These are phyloP conservation scores for Didymella arachidicola DNA, from an alignment of 2,329 filamentous ascomycete genomes.

Conservation along the genomic window DNA sequence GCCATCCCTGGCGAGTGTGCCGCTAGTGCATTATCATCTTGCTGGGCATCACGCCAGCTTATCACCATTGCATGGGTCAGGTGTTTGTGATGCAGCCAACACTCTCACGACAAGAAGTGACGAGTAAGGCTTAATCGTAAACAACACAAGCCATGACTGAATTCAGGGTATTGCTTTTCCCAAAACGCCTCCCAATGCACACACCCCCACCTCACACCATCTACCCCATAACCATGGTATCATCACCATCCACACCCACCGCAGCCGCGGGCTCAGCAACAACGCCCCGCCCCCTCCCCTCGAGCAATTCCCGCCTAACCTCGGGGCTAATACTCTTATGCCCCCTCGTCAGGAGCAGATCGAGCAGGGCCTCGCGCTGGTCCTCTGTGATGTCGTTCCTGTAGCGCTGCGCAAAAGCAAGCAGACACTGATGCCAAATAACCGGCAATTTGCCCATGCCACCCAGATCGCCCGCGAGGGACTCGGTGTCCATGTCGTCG, in stretches of 20 bases:
- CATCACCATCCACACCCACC: conserved; percentile 75
- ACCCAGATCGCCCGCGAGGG: conserved; percentile 47
- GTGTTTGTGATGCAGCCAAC: too few species aligned
- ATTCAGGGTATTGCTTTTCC: neutral
- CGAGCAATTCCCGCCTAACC: conserved; percentile 85
- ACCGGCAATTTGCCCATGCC: conserved; percentile 77
- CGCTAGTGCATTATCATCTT: neutral
- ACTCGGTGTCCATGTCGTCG: conserved; percentile 61
- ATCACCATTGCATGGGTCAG: neutral
- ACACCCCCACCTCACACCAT: neutral
- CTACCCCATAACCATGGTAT: conserved; percentile 79
- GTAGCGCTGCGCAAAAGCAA: conserved; percentile 93
- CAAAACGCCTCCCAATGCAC: neutral
- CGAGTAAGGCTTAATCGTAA: too few species aligned
- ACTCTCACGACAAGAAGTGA: too few species aligned
- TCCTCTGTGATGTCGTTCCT: conserved; percentile 96
- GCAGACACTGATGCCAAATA: conserved; percentile 92
- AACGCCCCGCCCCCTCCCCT: conserved; percentile 84
- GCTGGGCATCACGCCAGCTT: neutral
- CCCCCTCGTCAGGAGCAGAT: conserved; percentile 82
- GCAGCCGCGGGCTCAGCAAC: conserved; percentile 65
- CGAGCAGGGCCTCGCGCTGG: conserved; percentile 87
- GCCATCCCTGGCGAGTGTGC: neutral
- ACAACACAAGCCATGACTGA: neutral
- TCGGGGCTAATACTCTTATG: conserved; percentile 91